Base-by-base conservation (phyloP, 768 basidiomycete species). In the Phaffia tasmanica region DNA sequence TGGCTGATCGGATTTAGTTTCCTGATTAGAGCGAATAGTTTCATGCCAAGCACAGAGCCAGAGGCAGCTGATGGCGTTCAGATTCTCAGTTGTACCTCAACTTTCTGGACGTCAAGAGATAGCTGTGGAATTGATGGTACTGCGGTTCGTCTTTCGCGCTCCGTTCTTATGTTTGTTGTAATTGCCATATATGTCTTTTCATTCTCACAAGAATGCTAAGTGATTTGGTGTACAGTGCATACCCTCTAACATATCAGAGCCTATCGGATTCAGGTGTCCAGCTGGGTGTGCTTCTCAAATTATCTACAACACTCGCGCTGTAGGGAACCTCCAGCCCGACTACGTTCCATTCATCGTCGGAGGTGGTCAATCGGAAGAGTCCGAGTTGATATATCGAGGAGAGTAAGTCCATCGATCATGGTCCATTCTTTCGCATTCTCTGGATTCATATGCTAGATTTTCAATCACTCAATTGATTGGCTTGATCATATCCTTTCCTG, bases 311-410 rank as follows among this genome's bases (percentile, higher is more conserved):
- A 49, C 47, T 19, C 80, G 87, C 60, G 82, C 86, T 0, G 81
- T 93, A 29, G 89, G 90, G 27, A 75, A 82, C 58, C 76, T 83
- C 64, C 79, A 85, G 69, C 79, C 85, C 47, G 83, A 82, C 56
- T 87, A 83, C 70, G 81, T 82, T 25, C 88, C 89, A 8, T 79
- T 91, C 27, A 80, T 92, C 57, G 86, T 92, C 1, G 89, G 90
- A n/a, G 90, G 90, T 21, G 88, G 89, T 2, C 21, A 32, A 29
- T 7, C 46, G 19, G 35, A 42, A 42, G 88, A 89, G 76, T 69
- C 69, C 0, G 79, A 84, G 57, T 73, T 74, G 19, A 90, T 88
- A 4, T 92, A 91, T 72, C 81, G 90, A 72, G 88, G 84, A 1
- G 90, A 92, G 67, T 63, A 47, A 35, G 67, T 57, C 9, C 42